Base-by-base conservation (phyloP, 768 basidiomycete species). In the Fomitopsis pulvina region DNA sequence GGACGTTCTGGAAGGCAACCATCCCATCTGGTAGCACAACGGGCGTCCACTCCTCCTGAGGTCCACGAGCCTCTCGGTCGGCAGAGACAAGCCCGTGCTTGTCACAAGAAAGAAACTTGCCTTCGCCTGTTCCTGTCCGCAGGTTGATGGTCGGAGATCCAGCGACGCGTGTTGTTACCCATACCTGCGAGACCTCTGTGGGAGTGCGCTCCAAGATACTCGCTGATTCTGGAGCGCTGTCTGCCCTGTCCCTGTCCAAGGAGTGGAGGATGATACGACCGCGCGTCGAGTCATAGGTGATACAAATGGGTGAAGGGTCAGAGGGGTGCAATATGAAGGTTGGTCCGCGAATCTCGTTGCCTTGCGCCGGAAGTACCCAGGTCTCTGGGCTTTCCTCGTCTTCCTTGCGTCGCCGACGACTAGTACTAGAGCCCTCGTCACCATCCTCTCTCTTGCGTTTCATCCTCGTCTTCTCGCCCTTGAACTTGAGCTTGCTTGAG, bases 11-110 rank as follows among this genome's bases (percentile, higher is more conserved):
- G 63, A 93, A 86, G 6, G 88, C 86, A 42, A 87, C 80, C 85
- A 92, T 89, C 37, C 88, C 89, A 52, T 87, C 88, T 9, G 87
- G 80, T 21, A 89, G 66, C 49, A 92, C 71, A 22, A 91, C 78
- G 14, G 92, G 86, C 2, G 86, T 87, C 89, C 92, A 96, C 66
- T 94, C 92, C 66, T 96, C 92, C 66, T 95, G 90, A 3, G 89
- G 87, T 1, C 92, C 93, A 27, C 92, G 78, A 24, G 92, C 92
- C 60, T 96, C 92, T 41, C 88, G 74, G 62, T 90, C 85, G 39
- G 87, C 84, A 55, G 84, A 80, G 12, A 95, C 85, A 18, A 92
- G 71, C 6, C 92, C 92, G 59, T 90, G 82, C 53, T 83, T 76
- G 69, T 94, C 90, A 67, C 86, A 89, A 7, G 88, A 91, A 41